Conservation (phyloP, 768 basidiomycete species). For the Phlegmacium glaucopus region DNA sequence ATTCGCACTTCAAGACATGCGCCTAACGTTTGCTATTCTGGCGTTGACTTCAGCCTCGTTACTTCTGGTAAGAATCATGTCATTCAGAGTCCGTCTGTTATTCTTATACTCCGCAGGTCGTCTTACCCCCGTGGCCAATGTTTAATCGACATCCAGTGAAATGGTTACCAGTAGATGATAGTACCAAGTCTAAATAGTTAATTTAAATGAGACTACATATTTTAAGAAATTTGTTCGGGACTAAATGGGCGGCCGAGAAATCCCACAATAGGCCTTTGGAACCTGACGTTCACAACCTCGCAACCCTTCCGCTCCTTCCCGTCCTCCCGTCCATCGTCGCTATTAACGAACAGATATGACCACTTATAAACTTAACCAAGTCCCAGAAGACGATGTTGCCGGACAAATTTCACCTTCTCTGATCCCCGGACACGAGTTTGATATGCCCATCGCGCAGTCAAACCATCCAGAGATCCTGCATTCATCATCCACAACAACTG, state of each 20-base stretch:
- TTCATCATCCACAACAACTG: conserved; percentile 16
- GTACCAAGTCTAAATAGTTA: conserved; percentile 22
- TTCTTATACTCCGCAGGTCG: conserved; percentile 34
- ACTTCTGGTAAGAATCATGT: conserved; percentile 36
- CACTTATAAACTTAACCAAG: conserved; percentile 47
- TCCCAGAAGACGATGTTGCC: conserved; percentile 44
- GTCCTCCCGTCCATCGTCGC: conserved; percentile 5
- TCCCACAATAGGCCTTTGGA: conserved; percentile 16
- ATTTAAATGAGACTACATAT: neutral
- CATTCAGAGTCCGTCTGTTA: neutral
- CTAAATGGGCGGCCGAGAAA: conserved; percentile 13
- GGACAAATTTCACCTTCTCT: conserved; percentile 45
- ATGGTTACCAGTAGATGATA: conserved; percentile 44
- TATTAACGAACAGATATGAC: conserved; percentile 17
- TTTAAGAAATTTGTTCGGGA: conserved; percentile 3
- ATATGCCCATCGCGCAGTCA: conserved; percentile 49
- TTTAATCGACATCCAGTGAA: conserved; percentile 60
- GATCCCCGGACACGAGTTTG: conserved; percentile 61
- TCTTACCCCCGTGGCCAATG: conserved; percentile 69
- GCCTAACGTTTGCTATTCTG: conserved; percentile 49
- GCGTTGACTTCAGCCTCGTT: conserved; percentile 35
- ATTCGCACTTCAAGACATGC: conserved; percentile 52
- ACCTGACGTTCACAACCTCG: conserved; percentile 12
- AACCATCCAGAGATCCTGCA: conserved; percentile 21
- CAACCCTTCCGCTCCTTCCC: conserved; percentile 10